phyloP scores from a whole-genome alignment of 73 alveolate genomes.

The Stentor coeruleus region DNA sequence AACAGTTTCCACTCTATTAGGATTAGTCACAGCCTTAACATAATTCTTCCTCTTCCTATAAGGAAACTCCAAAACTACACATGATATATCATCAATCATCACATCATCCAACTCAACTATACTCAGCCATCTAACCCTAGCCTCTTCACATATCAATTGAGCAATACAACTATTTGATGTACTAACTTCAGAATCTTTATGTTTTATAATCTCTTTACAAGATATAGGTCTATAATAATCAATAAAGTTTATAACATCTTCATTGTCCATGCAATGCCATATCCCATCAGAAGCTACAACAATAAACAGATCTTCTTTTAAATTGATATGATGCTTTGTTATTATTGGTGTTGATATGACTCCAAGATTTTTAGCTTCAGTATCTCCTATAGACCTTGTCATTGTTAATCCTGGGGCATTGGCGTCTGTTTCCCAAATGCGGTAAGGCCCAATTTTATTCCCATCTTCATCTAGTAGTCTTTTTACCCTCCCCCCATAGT shows the following conservation, averaged over 20 bases:
- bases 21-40: too few species aligned
- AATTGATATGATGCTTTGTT: conserved; percentile 39
- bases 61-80: neutral
- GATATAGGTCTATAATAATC: neutral
- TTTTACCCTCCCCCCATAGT: conserved; percentile 63
- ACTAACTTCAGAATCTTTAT: neutral
- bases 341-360: conserved; percentile 57
- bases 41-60: neutral
- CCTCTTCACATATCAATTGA: neutral
- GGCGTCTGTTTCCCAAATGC: conserved; percentile 60
- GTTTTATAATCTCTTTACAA: neutral
- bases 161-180: neutral
- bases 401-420: conserved; percentile 62
- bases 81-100: neutral
- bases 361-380: conserved; percentile 57
- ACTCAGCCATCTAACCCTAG: neutral
- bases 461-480: conserved; percentile 30
- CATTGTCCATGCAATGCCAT: conserved; percentile 39
- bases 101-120: neutral
- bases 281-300: conserved; percentile 55
- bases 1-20: neutral
- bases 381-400: conserved; percentile 68
- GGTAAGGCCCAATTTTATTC: conserved; percentile 54
- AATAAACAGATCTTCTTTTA: conserved; percentile 25
- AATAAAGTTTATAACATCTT: neutral